Evolutionary conservation across 2,329 filamentous ascomycete genomes (phyloP).

Genomic region (Corynespora cassiicola): DNA sequence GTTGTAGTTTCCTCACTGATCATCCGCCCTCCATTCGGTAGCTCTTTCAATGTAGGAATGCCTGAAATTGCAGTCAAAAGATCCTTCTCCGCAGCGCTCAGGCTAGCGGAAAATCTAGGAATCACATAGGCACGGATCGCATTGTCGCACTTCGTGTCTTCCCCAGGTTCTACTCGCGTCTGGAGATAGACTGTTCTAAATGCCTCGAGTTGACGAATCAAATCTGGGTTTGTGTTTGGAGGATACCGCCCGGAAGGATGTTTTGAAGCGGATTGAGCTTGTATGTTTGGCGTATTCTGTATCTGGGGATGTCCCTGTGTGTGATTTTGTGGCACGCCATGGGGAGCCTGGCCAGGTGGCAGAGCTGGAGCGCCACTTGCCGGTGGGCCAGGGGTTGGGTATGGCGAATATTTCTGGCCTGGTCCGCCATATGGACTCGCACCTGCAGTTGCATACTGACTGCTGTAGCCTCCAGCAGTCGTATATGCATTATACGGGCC

Average conservation of each 20-base stretch:
- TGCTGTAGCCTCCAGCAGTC: conserved; percentile 32
- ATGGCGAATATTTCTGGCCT: conserved; percentile 35
- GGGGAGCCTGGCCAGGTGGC: conserved; percentile 15
- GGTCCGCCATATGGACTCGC: conserved; percentile 36
- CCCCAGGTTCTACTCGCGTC: conserved; percentile 26
- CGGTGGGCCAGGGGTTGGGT: conserved; percentile 28
- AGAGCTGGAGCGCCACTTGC: conserved; percentile 17
- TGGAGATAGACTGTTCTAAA: conserved; percentile 40
- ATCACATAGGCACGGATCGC: conserved; percentile 38
- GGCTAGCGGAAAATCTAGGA: conserved; percentile 25
- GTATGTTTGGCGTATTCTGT: conserved; percentile 9
- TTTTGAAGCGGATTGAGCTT: conserved; percentile 10
- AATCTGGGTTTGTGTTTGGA: conserved; percentile 28
- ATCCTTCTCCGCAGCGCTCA: conserved; percentile 30
- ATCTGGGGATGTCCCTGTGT: conserved; percentile 1
- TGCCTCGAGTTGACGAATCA: conserved; percentile 42
- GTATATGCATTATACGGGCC: conserved; percentile 24
- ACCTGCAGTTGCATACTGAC: conserved; percentile 35
- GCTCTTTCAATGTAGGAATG: conserved; percentile 18
- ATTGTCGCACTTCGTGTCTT: conserved; percentile 39
- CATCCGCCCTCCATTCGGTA: conserved; percentile 1
- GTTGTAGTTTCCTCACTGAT: too few relatives aligned
- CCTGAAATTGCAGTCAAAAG: conserved; percentile 32
- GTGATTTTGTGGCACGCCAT: neutral
- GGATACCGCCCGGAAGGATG: conserved; percentile 40